These are phyloP conservation scores for Caryopteris hybrid DNA, from an alignment of 305 asterid genomes.

Conservation along the genomic window DNA sequence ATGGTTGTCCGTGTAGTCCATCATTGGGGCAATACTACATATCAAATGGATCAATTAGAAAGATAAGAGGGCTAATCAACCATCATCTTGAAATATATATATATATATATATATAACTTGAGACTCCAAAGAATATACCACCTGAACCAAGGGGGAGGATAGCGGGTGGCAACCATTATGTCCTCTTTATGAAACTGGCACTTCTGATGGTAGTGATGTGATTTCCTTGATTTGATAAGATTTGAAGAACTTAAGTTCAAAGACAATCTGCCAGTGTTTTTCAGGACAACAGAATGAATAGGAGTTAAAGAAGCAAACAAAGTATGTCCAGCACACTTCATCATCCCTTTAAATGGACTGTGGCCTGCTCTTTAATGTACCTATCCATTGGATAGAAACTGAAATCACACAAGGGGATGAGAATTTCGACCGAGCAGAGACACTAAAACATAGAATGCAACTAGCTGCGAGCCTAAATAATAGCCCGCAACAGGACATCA, in stretches of 20 bases:
- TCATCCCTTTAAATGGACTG: slow-evolving; percentile 50
- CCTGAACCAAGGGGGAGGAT: slow-evolving; percentile 94
- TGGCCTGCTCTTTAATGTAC: slow-evolving; percentile 53
- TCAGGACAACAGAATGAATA: slow-evolving; percentile 57
- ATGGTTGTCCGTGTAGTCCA: slow-evolving; percentile 89
- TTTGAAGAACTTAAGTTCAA: slow-evolving; percentile 33
- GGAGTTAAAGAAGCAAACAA: slow-evolving; percentile 73
- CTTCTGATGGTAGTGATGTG: slow-evolving; percentile 32
- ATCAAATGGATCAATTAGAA: slow-evolving; percentile 19
- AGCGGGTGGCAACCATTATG: slow-evolving; percentile 59
- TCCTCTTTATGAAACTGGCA: slow-evolving; percentile 36
- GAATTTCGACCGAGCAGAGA: slow-evolving; percentile 11
- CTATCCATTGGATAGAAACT: slow-evolving; percentile 56
- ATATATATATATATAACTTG: too few species aligned
- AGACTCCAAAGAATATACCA: slow-evolving; percentile 20
- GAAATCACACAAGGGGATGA: slow-evolving; percentile 49
- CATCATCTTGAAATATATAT: neutral
- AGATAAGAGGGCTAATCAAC: neutral
- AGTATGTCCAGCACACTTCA: slow-evolving; percentile 62
- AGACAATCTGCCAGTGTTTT: slow-evolving; percentile 61
- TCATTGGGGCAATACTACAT: slow-evolving; percentile 92
- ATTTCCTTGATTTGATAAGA: slow-evolving; percentile 40
- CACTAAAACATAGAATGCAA: neutral
- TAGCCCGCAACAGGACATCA: neutral
- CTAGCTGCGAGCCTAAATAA: neutral